These are phyloP conservation scores for Fistulifera pelliculosa DNA, from an alignment of 108 stramenopile genomes.

Conservation along the genomic window DNA sequence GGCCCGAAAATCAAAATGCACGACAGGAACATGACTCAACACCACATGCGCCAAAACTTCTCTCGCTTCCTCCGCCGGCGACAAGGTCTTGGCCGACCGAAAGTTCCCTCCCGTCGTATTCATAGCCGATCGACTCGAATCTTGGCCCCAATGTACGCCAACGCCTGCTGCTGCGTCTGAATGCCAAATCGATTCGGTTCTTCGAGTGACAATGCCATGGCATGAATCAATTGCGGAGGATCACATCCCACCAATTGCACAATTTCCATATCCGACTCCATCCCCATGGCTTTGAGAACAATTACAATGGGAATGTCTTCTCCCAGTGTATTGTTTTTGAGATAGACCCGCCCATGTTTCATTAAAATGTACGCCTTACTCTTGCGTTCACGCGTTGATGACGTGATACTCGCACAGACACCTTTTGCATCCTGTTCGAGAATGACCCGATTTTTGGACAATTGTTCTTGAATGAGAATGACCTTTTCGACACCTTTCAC, in stretches of 20 bases:
- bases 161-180: slow-evolving; percentile 83
- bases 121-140: slow-evolving; percentile 67
- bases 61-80: slow-evolving; percentile 90
- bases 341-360: slow-evolving; percentile 82
- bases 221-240: slow-evolving; percentile 71
- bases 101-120: slow-evolving; percentile 9
- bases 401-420: slow-evolving; percentile 83
- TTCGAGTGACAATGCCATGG: slow-evolving; percentile 86
- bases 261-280: slow-evolving; percentile 92
- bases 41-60: slow-evolving; percentile 94
- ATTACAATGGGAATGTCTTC: slow-evolving; percentile 96
- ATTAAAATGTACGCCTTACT: slow-evolving; percentile 83
- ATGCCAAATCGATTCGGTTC: slow-evolving; percentile 82
- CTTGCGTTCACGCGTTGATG: slow-evolving; percentile 91
- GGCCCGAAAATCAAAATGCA: slow-evolving; percentile 78
- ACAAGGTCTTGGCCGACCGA: slow-evolving; percentile 12
- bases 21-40: slow-evolving; percentile 92
- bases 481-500: slow-evolving; percentile 97
- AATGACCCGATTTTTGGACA: slow-evolving; percentile 98
- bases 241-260: slow-evolving; percentile 94
- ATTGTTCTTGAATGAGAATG: slow-evolving; percentile 97
- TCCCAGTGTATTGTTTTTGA: slow-evolving; percentile 96
- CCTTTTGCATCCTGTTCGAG: slow-evolving; percentile 90
- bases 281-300: slow-evolving; percentile 94
- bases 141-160: slow-evolving; percentile 89